Evolutionary conservation across 2,329 filamentous ascomycete genomes (phyloP).

Genomic region (Penicillium sp.): DNA sequence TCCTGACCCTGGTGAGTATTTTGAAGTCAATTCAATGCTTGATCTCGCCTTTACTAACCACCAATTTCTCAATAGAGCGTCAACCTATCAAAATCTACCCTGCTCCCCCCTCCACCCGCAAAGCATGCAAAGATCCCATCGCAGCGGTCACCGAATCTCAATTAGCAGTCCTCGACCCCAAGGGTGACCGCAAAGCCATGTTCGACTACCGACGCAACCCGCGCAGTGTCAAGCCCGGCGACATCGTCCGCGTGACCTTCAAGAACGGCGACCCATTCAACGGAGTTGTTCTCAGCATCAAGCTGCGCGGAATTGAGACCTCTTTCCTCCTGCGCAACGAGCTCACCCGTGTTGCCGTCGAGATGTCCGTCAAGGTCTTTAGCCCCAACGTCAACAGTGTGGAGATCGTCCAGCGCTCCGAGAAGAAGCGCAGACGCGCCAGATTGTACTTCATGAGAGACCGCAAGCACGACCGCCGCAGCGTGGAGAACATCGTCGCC

Average conservation of each 20-base stretch:
- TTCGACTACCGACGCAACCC: constrained; percentile 73
- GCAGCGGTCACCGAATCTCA: constrained; percentile 67
- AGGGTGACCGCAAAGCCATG: constrained; percentile 75
- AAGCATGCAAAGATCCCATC: constrained; percentile 62
- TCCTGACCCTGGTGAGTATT: constrained; percentile 38
- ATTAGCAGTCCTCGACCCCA: constrained; percentile 76
- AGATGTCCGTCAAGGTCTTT: constrained; percentile 98
- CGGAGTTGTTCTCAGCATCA: constrained; percentile 84
- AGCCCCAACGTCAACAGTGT: constrained; percentile 85
- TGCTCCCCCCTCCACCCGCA: constrained; percentile 36
- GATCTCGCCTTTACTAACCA: not conserved
- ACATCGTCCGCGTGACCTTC: constrained; percentile 87
- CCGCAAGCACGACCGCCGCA: constrained; percentile 83
- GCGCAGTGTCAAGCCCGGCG: constrained; percentile 79
- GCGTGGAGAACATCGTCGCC: constrained; percentile 76
- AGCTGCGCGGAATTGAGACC: constrained; percentile 83
- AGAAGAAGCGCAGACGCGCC: constrained; percentile 83
- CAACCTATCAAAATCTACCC: constrained; percentile 59
- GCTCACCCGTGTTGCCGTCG: constrained; percentile 81
- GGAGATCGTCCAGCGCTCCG: constrained; percentile 84
- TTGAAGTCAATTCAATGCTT: not conserved
- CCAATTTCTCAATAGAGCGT: constrained; percentile 29
- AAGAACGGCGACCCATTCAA: constrained; percentile 86
- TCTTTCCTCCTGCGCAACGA: constrained; percentile 84
- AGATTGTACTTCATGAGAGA: constrained; percentile 89